Evolutionary conservation across 768 basidiomycete genomes (phyloP), one percentile per base, ranked within the genome.

Genomic region (Amanita rubescens): DNA sequence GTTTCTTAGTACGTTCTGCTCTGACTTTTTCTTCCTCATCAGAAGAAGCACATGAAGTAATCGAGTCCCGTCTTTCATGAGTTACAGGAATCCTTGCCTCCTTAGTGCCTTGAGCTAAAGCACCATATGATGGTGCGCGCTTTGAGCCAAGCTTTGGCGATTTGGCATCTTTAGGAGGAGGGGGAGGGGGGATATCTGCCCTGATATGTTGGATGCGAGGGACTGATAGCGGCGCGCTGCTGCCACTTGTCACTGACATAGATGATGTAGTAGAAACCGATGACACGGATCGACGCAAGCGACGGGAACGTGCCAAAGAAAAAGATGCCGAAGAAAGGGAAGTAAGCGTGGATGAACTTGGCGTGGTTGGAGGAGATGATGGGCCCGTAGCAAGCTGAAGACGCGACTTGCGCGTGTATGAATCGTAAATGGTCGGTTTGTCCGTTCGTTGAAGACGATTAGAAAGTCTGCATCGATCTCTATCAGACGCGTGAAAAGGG

Each of bases 11-110:
- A 33, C 72, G 74, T 57, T 72, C 73, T 37, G 72, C 75, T 34
- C 85, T 77, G 20, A 75, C 60, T 65, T 81, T 83, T 69, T 90
- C 86, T 62, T 89, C 87, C 58, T 89, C 87, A 60, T 90, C 87
- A 17, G 84, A 85, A 11, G 87, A 86, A 20, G 79, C 69, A 63
- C 69, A 74, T 42, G 74, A 71, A 19, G 52, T 34, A 5, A 43
- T 65, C 15, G 66, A 61, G 27, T 66, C 60, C 52, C 69, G 65
- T 44, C 71, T 57, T 61, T 68, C 63, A 62, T 75, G 65, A 42
- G 42, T 11, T 55, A 55, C 15, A 49, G 41, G 17, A 55, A 32
- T 47, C 44, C 45, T 37, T 17, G 50, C 47, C 19, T 38, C 53
- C 42, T 44, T 60, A 5, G 56, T 62, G 45, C 65, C 66, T 57